These are phyloP conservation scores for Inosperma sp. DNA, from an alignment of 768 basidiomycete genomes.

Conservation along the genomic window DNA sequence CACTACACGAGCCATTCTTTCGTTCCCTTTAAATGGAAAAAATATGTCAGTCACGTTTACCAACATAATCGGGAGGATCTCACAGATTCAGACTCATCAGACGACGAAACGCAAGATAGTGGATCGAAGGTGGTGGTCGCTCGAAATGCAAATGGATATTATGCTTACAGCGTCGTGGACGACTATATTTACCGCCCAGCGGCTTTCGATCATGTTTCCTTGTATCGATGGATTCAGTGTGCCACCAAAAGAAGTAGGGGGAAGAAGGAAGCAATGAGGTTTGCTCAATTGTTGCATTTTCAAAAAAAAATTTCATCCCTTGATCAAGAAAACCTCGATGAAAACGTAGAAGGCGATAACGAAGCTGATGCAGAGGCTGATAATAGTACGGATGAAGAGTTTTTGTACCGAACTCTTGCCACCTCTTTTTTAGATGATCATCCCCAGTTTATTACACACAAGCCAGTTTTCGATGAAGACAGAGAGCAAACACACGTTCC, in stretches of 20 bases:
- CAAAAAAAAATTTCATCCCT: too few species aligned
- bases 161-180: slow-evolving; percentile 23
- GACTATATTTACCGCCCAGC: slow-evolving; percentile 31
- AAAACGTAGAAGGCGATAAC: too few species aligned
- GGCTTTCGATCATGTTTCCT: slow-evolving; percentile 13
- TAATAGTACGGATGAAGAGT: not conserved
- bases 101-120: not conserved
- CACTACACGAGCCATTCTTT: slow-evolving; percentile 30
- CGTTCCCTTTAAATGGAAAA: slow-evolving; percentile 25
- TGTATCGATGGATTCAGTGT: slow-evolving; percentile 28
- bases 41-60: slow-evolving; percentile 20
- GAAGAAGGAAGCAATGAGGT: slow-evolving; percentile 1
- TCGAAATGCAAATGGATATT: slow-evolving; percentile 14
- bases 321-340: too few species aligned
- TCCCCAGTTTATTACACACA: slow-evolving; percentile 23
- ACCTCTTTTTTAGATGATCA: slow-evolving; percentile 16
- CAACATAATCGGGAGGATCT: not conserved
- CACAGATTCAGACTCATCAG: not conserved
- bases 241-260: slow-evolving; percentile 9
- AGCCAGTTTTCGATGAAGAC: slow-evolving; percentile 6
- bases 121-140: slow-evolving; percentile 19
- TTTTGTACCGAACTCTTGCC: not conserved
- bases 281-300: too few species aligned
- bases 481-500: slow-evolving; percentile 15
- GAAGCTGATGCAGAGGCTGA: too few species aligned